These are phyloP conservation scores for Glycine latifolia DNA, from an alignment of 306 rosid genomes.

Conservation along the genomic window DNA sequence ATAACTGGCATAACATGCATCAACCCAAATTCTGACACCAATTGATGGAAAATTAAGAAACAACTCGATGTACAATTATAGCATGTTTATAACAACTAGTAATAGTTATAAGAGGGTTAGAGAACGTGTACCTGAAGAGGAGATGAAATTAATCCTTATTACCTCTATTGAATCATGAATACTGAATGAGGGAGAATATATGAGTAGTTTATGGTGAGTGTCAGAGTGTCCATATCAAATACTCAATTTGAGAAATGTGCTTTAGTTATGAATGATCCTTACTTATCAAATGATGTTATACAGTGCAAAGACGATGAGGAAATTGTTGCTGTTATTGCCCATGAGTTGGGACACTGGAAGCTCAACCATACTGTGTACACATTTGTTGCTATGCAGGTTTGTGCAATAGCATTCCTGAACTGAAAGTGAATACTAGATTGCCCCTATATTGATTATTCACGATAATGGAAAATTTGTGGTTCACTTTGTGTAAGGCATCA, in stretches of 20 bases:
- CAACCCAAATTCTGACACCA: too few species aligned
- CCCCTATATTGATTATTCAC: constrained; percentile 9
- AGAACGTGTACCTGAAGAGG: too few species aligned
- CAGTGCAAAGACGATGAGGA: constrained; percentile 96
- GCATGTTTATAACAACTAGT: neutral
- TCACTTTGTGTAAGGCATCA: constrained; percentile 34
- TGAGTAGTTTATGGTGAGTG: neutral
- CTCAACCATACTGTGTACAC: constrained; percentile 94
- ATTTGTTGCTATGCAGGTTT: constrained; percentile 94
- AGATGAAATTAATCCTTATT: too few species aligned
- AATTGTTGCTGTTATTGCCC: constrained; percentile 97
- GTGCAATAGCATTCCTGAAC: constrained; percentile 44
- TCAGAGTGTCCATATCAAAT: constrained; percentile 8
- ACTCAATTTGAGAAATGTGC: constrained; percentile 4
- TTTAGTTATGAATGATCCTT: constrained; percentile 14
- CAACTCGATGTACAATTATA: too few species aligned
- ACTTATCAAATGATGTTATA: constrained; percentile 43
- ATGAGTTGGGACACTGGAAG: constrained; percentile 98
- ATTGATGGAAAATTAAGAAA: too few species aligned
- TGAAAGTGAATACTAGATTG: constrained; percentile 32
- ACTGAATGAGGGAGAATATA: too few species aligned
- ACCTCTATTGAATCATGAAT: too few species aligned
- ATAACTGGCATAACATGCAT: too few species aligned
- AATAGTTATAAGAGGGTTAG: too few species aligned
- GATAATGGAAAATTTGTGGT: constrained; percentile 9